A percentile compares a stretch with the other conserved stretches of the same genome.
Conservation (phyloP, 2,329 filamentous ascomycete species). For the Coniochaeta sp. region DNA sequence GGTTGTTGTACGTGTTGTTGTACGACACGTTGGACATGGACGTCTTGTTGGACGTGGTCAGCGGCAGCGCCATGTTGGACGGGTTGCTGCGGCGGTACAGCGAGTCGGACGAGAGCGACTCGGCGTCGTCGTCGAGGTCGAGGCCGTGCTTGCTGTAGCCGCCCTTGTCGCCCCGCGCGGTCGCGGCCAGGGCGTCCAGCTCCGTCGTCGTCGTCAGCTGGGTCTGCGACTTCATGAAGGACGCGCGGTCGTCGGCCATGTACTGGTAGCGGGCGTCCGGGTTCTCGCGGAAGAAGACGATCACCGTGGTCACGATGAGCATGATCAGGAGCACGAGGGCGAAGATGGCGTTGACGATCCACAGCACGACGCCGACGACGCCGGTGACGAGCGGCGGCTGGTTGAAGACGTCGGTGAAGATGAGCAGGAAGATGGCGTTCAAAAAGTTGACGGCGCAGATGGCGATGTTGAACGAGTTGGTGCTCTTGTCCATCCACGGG, state of each 20-base stretch:
- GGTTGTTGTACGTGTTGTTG: constrained; percentile 19
- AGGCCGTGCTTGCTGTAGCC: constrained; percentile 2
- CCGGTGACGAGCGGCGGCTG: constrained; percentile 78
- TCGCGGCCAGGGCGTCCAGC: constrained; percentile 81
- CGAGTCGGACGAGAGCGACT: constrained; percentile 57
- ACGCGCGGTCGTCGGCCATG: constrained; percentile 92
- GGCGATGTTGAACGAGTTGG: constrained; percentile 91
- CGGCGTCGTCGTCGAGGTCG: constrained; percentile 27
- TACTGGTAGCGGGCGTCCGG: constrained; percentile 92
- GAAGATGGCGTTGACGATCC: constrained; percentile 79
- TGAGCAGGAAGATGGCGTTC: constrained; percentile 79
- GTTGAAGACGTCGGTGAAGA: constrained; percentile 83
- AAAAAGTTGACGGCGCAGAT: constrained; percentile 87
- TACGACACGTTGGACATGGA: constrained; percentile 16
- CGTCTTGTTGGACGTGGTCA: constrained; percentile 9
- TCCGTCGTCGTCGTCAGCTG: constrained; percentile 73
- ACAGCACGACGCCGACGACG: constrained; percentile 83
- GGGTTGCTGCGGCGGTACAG: constrained; percentile 33
- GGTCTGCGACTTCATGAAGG: constrained; percentile 94
- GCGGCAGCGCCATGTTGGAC: constrained; percentile 12
- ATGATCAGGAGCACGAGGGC: constrained; percentile 76
- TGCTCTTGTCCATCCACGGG: constrained; percentile 99
- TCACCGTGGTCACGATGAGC: constrained; percentile 64
- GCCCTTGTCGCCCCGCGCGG: constrained; percentile 61
- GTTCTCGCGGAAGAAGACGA: constrained; percentile 76